Conservation (phyloP, 1,284 basidiomycete genomes). For the Serendipita sp. region DNA sequence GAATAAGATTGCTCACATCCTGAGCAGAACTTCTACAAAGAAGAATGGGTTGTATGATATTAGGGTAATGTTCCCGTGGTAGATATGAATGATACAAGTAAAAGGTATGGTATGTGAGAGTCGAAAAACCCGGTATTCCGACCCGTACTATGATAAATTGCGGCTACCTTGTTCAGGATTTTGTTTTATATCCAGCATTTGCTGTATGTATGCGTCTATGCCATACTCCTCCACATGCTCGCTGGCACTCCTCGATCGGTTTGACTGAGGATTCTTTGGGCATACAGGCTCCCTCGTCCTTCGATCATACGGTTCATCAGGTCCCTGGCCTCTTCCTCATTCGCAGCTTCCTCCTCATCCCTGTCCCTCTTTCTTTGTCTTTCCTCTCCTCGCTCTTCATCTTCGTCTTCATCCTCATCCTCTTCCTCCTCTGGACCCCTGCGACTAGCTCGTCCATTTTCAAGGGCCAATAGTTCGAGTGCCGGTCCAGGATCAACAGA, state of each 20-base stretch:
- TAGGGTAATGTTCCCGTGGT: too few species aligned
- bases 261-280: slow-evolving; percentile 4
- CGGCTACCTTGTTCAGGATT: too few species aligned
- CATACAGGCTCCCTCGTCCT: slow-evolving; percentile 4
- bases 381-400: neutral
- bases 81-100: too few species aligned
- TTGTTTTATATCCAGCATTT: too few species aligned
- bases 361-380: neutral
- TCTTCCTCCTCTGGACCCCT: neutral
- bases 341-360: neutral
- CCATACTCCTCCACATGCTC: slow-evolving; percentile 4
- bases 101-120: too few species aligned
- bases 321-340: neutral
- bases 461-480: neutral
- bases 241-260: neutral
- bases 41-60: too few species aligned
- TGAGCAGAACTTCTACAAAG: too few species aligned
- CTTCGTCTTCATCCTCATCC: neutral
- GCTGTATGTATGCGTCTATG: neutral
- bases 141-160: too few species aligned
- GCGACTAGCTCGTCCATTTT: neutral
- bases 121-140: too few species aligned
- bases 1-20: too few species aligned
- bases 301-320: neutral
- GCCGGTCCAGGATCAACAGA: neutral